These are phyloP conservation scores for Trichoderma erinaceum DNA, from an alignment of 495 filamentous ascomycete genomes.

Conservation along the genomic window DNA sequence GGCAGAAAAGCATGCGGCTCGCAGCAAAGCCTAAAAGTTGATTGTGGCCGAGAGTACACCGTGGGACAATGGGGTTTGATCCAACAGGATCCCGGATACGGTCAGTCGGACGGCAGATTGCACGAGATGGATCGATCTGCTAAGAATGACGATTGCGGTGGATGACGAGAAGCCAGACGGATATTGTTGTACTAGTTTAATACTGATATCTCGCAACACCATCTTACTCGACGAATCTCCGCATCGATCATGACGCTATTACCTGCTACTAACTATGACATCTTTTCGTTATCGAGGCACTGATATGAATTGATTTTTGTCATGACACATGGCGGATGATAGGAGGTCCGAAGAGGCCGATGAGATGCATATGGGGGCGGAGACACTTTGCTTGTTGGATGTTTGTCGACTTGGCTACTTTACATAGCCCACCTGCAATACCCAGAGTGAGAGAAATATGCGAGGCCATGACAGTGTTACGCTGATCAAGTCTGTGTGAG, in stretches of 20 bases:
- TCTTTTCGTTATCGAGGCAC: no score
- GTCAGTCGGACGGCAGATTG: conserved; percentile 3
- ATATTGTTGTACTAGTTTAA: background rate
- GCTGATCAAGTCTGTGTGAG: conserved; percentile 2
- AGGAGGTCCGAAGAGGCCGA: background rate
- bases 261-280: no score
- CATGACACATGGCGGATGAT: background rate
- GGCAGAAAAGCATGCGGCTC: background rate
- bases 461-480: background rate
- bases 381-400: background rate
- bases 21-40: background rate
- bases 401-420: background rate
- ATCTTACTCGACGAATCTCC: no score
- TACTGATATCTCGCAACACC: background rate
- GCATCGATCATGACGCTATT: no score
- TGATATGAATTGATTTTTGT: background rate
- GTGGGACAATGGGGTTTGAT: background rate
- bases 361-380: background rate
- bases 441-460: background rate
- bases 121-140: background rate
- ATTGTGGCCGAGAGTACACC: background rate
- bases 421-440: no score
- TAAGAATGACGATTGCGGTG: background rate
- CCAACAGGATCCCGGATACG: background rate
- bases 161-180: background rate